These are phyloP conservation scores for Monilinia laxa DNA, from an alignment of 2,329 filamentous ascomycete genomes.

Conservation along the genomic window DNA sequence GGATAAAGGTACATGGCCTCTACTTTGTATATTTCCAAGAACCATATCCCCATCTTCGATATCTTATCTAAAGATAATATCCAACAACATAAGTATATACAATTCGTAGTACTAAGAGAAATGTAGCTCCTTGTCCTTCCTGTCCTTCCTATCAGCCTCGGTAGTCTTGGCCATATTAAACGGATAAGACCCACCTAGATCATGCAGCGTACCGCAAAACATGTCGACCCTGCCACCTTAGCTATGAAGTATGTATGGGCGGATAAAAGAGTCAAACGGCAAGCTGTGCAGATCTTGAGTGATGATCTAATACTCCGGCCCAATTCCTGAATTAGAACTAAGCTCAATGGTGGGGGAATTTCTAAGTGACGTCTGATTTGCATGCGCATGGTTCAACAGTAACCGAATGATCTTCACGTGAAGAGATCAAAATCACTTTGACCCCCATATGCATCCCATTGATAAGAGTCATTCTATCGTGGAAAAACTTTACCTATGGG, in stretches of 20 bases:
- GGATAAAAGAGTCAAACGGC: neutral
- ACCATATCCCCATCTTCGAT: neutral
- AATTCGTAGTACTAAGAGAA: neutral
- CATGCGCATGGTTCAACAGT: neutral
- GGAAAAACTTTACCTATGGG: neutral
- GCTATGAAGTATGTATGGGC: neutral
- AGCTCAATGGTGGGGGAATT: neutral
- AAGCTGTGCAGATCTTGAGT: neutral
- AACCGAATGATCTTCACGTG: conserved; percentile 1
- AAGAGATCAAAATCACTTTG: conserved; percentile 12
- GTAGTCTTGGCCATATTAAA: conserved; percentile 11
- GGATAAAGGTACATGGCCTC: neutral
- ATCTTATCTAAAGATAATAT: conserved; percentile 4
- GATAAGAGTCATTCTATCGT: neutral
- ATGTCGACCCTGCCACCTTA: conserved; percentile 15
- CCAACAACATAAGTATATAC: neutral
- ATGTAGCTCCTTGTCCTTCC: neutral
- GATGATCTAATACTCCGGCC: neutral
- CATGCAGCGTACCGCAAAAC: conserved; percentile 18
- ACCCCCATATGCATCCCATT: neutral
- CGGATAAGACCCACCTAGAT: conserved; percentile 15
- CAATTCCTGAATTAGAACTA: neutral
- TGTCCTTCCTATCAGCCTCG: conserved; percentile 9
- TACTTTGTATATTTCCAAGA: neutral
- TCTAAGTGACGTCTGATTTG: neutral